Base-by-base conservation (phyloP, 495 filamentous ascomycete genomes). In the Neurospora sp. region DNA sequence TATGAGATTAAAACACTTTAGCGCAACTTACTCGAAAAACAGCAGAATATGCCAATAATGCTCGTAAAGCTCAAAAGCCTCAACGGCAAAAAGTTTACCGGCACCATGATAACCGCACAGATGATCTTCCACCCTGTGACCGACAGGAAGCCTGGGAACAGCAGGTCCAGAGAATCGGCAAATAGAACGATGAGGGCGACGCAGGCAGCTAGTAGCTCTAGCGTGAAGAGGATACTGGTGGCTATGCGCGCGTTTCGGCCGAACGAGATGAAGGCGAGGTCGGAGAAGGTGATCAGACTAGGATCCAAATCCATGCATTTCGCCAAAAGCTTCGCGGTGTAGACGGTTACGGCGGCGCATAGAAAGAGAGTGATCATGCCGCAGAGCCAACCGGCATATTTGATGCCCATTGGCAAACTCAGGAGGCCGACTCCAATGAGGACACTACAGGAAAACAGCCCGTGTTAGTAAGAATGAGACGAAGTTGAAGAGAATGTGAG, bases 121-220 rank as follows among this genome's bases (percentile, higher is more conserved):
- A 97, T 78, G 11, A 97, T 84, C 81, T 99, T 98, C 94, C 94
- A 98, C 70, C 90, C 85, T 0, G 88, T 83, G 16, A 91, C 83
- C 69, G 88, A 90, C 77, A 93, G 83, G 3, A 82, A 68, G 4
- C 87, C 89, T 2, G 94, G 94, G 46, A 98, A 87, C 69, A 99
- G 80, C 27, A 90, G 88, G 76, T 94, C 85, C 68, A 98, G 84
- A 72, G 92, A 96, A 80, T 99, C 96, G 44, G 93, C 93, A 79
- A 99, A 99, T 16, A 99, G 88, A 9, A 99, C 92, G 48, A 97
- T 89, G 2, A 98, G 88, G 40, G 96, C 96, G 44, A 98, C 94
- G 78, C 92, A 95, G 35, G 94, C 91, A 16, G 91, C 94, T 35
- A 97, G 79, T 38, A 99, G 88, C 81, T 99, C 96, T 42, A 98